These are phyloP conservation scores for Erigeron philadelphicus DNA, from an alignment of 140 eudicot species.

Conservation along the genomic window DNA sequence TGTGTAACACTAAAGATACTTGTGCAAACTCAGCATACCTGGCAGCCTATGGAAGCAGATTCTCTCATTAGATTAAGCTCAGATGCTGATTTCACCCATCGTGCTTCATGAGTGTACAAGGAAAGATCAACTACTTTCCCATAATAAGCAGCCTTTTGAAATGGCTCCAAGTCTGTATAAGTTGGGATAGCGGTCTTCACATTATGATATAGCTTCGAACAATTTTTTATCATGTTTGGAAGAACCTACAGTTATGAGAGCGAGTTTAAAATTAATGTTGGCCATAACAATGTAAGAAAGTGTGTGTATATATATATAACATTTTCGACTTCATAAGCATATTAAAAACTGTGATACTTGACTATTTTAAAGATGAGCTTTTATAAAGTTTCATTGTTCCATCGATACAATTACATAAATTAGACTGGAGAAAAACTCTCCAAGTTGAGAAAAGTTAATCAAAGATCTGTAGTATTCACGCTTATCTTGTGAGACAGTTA, in stretches of 20 bases:
- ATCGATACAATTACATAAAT: neutral
- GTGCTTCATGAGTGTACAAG: conserved; percentile 63
- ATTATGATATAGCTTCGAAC: conserved; percentile 67
- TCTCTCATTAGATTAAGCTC: conserved; percentile 74
- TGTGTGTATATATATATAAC: neutral
- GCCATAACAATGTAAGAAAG: conserved; percentile 3
- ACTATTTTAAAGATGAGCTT: neutral
- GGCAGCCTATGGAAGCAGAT: conserved; percentile 76
- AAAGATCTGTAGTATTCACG: neutral
- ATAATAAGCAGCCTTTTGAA: conserved; percentile 43
- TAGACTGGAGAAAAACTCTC: neutral
- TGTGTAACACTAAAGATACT: neutral
- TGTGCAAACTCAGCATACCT: conserved; percentile 41
- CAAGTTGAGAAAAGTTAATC: neutral
- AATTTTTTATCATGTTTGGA: conserved; percentile 51
- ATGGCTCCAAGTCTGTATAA: conserved; percentile 59
- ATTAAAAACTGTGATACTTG: neutral
- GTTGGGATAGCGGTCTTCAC: conserved; percentile 50
- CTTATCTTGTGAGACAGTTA: neutral
- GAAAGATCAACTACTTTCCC: conserved; percentile 72
- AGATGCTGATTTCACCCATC: conserved; percentile 78
- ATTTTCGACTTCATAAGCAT: neutral
- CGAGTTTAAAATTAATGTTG: conserved; percentile 15
- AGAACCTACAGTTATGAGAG: conserved; percentile 53
- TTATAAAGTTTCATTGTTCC: conserved; percentile 1